Evolutionary conservation across 257 asterid genomes (phyloP).

Genomic region (Solanum etuberosum): DNA sequence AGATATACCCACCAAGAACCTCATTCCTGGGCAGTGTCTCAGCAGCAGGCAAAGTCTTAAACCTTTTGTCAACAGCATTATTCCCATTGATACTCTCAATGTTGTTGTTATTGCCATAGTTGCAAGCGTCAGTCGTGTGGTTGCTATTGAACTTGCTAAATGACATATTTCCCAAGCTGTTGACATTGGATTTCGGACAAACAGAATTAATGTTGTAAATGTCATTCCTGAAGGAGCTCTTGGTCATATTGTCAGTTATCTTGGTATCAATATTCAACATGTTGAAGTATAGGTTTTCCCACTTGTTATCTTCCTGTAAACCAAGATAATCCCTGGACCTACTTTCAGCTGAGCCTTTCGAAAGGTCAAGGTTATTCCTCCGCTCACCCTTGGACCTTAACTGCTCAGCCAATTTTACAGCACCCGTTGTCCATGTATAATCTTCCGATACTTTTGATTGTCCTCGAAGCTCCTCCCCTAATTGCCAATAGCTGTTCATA

Average conservation of each 20-base stretch:
- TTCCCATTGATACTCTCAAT: slow-evolving; percentile 31
- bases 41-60: slow-evolving; percentile 87
- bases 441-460: slow-evolving; percentile 78
- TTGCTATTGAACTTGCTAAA: slow-evolving; percentile 43
- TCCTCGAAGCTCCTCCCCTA: slow-evolving; percentile 90
- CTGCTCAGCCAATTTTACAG: slow-evolving; percentile 79
- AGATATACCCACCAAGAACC: slow-evolving; percentile 91
- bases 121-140: slow-evolving; percentile 34
- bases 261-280: slow-evolving; percentile 56
- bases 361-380: slow-evolving; percentile 67
- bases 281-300: slow-evolving; percentile 55
- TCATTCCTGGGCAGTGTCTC: slow-evolving; percentile 90
- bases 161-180: slow-evolving; percentile 30
- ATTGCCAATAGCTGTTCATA: slow-evolving; percentile 70
- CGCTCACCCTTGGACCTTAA: slow-evolving; percentile 67
- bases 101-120: slow-evolving; percentile 19
- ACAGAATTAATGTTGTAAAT: slow-evolving; percentile 41
- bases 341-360: slow-evolving; percentile 47
- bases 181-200: slow-evolving; percentile 44
- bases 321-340: slow-evolving; percentile 51
- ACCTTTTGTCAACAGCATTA: slow-evolving; percentile 69
- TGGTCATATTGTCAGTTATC: slow-evolving; percentile 37
- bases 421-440: slow-evolving; percentile 69
- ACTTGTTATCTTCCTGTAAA: slow-evolving; percentile 68
- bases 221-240: slow-evolving; percentile 35